Percentiles rank a stretch among this genome's conserved stretches.
phyloP scores from a whole-genome alignment of 2,329 filamentous ascomycete genomes.

The Chrysosporium queenslandicum region DNA sequence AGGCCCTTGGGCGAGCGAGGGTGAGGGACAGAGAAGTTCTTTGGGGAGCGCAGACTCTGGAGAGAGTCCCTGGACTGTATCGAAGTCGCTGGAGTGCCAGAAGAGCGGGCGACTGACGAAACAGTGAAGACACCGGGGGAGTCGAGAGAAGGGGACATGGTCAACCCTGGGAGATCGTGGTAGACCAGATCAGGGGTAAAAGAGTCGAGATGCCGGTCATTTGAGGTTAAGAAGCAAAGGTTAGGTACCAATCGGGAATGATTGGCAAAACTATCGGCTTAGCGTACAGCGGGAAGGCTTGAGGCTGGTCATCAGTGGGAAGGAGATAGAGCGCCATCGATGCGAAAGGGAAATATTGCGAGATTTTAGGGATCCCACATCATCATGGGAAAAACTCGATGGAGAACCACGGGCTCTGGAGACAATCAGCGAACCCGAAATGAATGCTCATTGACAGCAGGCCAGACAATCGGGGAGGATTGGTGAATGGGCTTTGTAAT shows the following conservation, averaged over 20 bases:
- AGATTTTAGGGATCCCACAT: not conserved
- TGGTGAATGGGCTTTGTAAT: not conserved
- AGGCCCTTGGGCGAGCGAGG: not conserved
- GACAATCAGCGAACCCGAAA: not conserved
- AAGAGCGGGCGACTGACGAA: conserved; percentile 2
- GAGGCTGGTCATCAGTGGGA: not conserved
- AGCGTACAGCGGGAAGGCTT: conserved; percentile 10
- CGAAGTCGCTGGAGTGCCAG: not conserved
- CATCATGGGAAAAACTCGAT: too few species aligned
- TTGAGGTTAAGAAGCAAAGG: not conserved
- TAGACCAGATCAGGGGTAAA: conserved; percentile 9
- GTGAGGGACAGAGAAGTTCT: not conserved
- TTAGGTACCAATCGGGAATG: conserved; percentile 6
- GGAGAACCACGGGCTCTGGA: not conserved
- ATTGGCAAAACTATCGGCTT: conserved; percentile 10
- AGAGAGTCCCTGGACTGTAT: not conserved
- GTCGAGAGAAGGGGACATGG: conserved; percentile 7
- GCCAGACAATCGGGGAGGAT: not conserved
- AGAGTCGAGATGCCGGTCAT: not conserved
- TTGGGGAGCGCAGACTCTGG: not conserved
- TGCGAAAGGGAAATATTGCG: not conserved
- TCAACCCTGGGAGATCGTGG: not conserved
- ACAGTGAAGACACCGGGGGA: not conserved
- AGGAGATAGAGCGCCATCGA: not conserved
- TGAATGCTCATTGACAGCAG: not conserved